phyloP scores from a whole-genome alignment of 345 rosid genomes.

The Populus ilicifolia region DNA sequence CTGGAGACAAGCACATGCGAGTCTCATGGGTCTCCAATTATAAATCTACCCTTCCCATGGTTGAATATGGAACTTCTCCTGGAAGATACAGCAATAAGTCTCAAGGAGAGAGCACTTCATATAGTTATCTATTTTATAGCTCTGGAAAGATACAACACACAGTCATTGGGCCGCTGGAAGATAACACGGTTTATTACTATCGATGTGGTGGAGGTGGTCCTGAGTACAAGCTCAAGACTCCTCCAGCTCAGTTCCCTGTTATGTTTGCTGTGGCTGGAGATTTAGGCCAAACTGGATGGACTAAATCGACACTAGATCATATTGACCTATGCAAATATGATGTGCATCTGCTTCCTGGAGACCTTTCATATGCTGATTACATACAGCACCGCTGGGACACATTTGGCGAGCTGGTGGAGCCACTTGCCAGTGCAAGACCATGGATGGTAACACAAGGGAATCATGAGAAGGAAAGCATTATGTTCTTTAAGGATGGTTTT shows the following conservation, averaged over 20 bases:
- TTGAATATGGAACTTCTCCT: constrained; percentile 72
- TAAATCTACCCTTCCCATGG: constrained; percentile 59
- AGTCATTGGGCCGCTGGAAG: constrained; percentile 76
- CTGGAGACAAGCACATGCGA: constrained; percentile 82
- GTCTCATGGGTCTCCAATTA: constrained; percentile 71
- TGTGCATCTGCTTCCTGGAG: constrained; percentile 87
- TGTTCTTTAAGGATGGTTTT: constrained; percentile 61
- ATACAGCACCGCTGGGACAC: constrained; percentile 86
- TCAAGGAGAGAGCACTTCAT: constrained; percentile 79
- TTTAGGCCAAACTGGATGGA: constrained; percentile 97
- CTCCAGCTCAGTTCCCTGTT: constrained; percentile 70
- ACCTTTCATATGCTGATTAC: constrained; percentile 91
- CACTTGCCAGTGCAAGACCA: constrained; percentile 86
- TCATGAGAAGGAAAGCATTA: constrained; percentile 81
- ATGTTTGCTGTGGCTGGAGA: constrained; percentile 92
- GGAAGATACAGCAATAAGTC: constrained; percentile 49
- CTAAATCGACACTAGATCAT: constrained; percentile 84
- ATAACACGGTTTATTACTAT: constrained; percentile 60
- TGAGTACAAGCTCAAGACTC: constrained; percentile 83
- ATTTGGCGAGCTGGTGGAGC: constrained; percentile 84
- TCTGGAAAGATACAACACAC: constrained; percentile 94
- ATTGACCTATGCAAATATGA: constrained; percentile 68
- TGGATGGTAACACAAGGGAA: constrained; percentile 99
- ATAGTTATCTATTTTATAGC: constrained; percentile 60
- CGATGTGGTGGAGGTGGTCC: constrained; percentile 78